Percentiles rank a stretch among this genome's conserved stretches.
Evolutionary conservation across 805 yeast genomes (phyloP).

Genomic region (Yamadazyma tumulicola): DNA sequence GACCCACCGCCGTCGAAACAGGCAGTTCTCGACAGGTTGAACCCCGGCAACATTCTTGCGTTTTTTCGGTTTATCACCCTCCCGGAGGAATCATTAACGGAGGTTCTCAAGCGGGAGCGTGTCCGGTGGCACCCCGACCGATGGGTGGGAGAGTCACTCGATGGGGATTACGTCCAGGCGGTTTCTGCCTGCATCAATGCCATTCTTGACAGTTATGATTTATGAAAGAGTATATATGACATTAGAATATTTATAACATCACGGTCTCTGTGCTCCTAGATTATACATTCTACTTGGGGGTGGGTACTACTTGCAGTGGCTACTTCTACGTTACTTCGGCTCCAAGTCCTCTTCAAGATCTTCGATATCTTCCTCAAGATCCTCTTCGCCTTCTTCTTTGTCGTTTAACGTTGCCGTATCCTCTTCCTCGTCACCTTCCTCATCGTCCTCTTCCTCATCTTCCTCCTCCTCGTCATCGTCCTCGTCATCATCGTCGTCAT

Average conservation of each 20-base stretch:
- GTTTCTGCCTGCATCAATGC: conserved; percentile 31
- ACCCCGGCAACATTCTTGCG: conserved; percentile 17
- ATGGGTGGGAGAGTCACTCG: conserved; percentile 33
- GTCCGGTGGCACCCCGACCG: conserved; percentile 72
- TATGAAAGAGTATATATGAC: conserved; percentile 5
- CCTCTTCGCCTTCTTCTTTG: conserved; percentile 38
- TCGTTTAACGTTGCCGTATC: conserved; percentile 29
- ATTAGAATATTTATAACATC: neutral
- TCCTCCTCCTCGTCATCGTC: conserved; percentile 61
- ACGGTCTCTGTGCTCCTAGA: neutral
- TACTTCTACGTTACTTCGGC: conserved; percentile 5
- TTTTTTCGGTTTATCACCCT: conserved; percentile 24
- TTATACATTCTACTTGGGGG: conserved; percentile 4
- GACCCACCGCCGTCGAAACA: conserved; percentile 8
- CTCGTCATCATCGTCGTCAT: conserved; percentile 53
- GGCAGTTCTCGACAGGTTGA: conserved; percentile 16
- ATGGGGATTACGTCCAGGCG: conserved; percentile 24
- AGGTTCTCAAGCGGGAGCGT: conserved; percentile 45
- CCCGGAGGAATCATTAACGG: conserved; percentile 14
- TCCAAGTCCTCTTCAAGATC: conserved; percentile 13
- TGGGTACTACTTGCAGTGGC: conserved; percentile 11
- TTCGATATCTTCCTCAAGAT: conserved; percentile 23
- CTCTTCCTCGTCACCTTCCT: conserved; percentile 46
- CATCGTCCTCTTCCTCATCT: conserved; percentile 49
- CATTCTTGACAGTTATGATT: conserved; percentile 18